Conservation (phyloP, 345 rosid genomes). For the Corchorus capsularis region DNA sequence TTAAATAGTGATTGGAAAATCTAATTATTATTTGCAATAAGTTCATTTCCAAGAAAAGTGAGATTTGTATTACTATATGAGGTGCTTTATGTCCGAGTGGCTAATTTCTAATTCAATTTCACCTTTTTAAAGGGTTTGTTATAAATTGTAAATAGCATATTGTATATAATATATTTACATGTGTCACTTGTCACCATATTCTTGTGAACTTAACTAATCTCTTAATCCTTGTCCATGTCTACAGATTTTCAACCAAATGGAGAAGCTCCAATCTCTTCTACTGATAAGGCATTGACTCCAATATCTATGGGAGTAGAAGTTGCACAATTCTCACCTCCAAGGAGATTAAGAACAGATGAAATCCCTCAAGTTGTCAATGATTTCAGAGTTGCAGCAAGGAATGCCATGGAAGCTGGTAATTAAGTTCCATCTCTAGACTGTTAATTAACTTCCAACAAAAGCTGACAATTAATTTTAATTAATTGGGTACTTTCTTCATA, state of each 20-base stretch:
- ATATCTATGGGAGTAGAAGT: conserved; percentile 45
- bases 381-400: conserved; percentile 67
- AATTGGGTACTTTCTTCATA: background rate
- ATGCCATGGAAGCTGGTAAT: conserved; percentile 24
- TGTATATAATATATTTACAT: no score
- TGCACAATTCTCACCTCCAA: conserved; percentile 49
- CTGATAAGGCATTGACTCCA: conserved; percentile 55
- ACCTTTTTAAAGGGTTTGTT: no score
- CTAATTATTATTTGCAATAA: no score
- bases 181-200: no score
- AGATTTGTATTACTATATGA: background rate
- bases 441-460: no score
- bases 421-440: no score
- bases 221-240: background rate
- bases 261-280: conserved; percentile 56
- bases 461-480: no score
- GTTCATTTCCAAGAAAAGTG: no score
- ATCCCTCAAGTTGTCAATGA: conserved; percentile 63
- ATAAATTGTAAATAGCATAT: no score
- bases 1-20: no score
- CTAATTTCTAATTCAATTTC: background rate
- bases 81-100: background rate
- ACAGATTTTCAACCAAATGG: conserved; percentile 65
- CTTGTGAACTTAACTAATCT: background rate
- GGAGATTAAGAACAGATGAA: conserved; percentile 55